Percentiles rank a stretch among this genome's conserved stretches.
Evolutionary conservation across 2,329 filamentous ascomycete species (phyloP).

Genomic region (Teratosphaeria nubilosa): DNA sequence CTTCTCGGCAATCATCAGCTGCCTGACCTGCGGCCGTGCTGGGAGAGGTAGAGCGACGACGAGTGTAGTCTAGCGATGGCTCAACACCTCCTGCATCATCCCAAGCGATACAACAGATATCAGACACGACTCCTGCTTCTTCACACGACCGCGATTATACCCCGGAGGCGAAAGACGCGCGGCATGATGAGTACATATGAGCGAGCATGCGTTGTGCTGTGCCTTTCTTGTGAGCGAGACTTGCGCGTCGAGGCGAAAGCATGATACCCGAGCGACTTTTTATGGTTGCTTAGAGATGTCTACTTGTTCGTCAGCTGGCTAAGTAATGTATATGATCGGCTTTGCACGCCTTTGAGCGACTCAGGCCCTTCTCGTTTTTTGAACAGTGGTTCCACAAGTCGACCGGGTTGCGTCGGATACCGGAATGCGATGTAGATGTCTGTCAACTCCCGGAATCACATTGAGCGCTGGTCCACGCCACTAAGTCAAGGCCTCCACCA

Average conservation of each 20-base stretch:
- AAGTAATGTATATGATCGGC: background rate
- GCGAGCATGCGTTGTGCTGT: background rate
- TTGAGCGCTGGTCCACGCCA: too few species aligned
- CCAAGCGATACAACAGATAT: background rate
- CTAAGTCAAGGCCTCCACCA: too few species aligned
- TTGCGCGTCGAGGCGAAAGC: background rate
- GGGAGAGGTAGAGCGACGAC: conserved; percentile 28
- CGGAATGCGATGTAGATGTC: too few species aligned
- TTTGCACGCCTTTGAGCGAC: background rate
- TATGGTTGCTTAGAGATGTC: background rate
- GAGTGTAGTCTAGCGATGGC: conserved; percentile 24
- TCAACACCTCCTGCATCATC: background rate
- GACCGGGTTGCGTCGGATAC: too few species aligned
- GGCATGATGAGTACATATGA: background rate
- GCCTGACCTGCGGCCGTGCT: conserved; percentile 39
- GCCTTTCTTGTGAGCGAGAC: background rate
- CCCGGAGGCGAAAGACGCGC: background rate
- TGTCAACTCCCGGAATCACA: too few species aligned
- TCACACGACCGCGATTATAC: background rate
- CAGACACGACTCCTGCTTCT: background rate
- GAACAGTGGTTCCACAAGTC: too few species aligned
- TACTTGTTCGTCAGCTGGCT: background rate
- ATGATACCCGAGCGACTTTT: background rate
- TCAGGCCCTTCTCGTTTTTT: too few species aligned
- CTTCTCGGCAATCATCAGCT: conserved; percentile 40